These are phyloP conservation scores for Penicillium fuscoglaucum DNA, from an alignment of 2,329 filamentous ascomycete species.

Conservation along the genomic window DNA sequence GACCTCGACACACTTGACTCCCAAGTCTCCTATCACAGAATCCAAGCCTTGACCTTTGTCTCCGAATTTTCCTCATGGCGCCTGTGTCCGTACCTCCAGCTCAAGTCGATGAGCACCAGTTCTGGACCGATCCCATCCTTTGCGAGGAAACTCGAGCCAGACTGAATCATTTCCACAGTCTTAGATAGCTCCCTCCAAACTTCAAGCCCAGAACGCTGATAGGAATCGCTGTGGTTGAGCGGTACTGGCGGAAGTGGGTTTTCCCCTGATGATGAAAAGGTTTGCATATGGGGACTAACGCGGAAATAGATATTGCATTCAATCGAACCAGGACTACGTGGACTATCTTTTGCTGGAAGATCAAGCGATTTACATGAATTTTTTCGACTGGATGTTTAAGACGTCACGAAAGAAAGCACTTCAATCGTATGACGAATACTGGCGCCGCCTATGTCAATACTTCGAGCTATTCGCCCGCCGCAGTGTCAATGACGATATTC, in stretches of 20 bases:
- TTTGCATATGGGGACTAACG: too few relatives aligned
- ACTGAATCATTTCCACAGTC: constrained; percentile 24
- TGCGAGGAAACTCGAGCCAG: constrained; percentile 28
- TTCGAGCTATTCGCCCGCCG: constrained; percentile 25
- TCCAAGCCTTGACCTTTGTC: too few relatives aligned
- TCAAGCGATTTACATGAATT: constrained; percentile 28
- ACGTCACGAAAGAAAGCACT: constrained; percentile 26
- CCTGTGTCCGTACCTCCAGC: constrained; percentile 4
- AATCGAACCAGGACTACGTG: constrained; percentile 26
- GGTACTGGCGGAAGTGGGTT: too few relatives aligned
- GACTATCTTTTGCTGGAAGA: constrained; percentile 27
- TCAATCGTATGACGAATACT: constrained; percentile 29
- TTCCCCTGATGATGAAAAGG: too few relatives aligned
- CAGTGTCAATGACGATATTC: constrained; percentile 18
- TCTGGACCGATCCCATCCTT: constrained; percentile 29
- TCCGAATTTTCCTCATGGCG: constrained; percentile 14
- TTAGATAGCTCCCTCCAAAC: neutral
- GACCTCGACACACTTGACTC: too few relatives aligned
- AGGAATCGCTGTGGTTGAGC: too few relatives aligned
- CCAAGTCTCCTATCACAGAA: too few relatives aligned
- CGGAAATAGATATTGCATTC: constrained; percentile 26
- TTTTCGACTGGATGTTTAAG: constrained; percentile 31
- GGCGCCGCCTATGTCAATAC: constrained; percentile 25
- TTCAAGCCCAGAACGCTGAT: too few relatives aligned
- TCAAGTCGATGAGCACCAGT: constrained; percentile 23